Conservation (phyloP, 306 rosid genomes). For the Prunus campanulata region DNA sequence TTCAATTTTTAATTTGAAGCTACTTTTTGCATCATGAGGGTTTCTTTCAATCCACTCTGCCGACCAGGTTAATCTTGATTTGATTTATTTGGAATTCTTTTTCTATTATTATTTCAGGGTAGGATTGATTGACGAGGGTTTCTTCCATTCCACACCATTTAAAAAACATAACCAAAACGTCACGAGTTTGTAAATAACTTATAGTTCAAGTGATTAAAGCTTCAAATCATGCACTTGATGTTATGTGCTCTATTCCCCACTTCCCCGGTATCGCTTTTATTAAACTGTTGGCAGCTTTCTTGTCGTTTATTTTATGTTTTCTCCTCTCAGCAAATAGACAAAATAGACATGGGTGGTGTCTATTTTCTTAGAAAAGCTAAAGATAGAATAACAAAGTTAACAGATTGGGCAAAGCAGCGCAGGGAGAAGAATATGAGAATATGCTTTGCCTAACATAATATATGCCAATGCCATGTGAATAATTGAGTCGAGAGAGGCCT, state of each 20-base stretch:
- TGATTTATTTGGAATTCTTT: neutral
- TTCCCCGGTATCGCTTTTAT: too few relatives aligned
- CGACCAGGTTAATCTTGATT: neutral
- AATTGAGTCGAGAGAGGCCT: neutral
- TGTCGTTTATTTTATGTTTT: too few relatives aligned
- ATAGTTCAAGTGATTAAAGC: too few relatives aligned
- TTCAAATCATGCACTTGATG: too few relatives aligned
- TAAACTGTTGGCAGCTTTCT: too few relatives aligned
- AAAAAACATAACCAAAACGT: too few relatives aligned
- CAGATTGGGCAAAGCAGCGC: neutral
- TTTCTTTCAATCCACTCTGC: neutral
- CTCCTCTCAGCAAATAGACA: neutral
- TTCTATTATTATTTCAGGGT: neutral
- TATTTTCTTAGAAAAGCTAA: conserved; percentile 5
- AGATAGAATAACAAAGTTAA: neutral
- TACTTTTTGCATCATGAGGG: neutral
- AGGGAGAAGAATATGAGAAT: conserved; percentile 10
- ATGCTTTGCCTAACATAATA: neutral
- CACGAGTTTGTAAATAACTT: fast-evolving
- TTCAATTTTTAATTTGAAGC: neutral
- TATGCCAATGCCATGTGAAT: neutral
- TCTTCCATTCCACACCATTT: too few relatives aligned
- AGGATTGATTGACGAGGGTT: neutral
- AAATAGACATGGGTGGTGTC: neutral
- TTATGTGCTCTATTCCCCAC: too few relatives aligned